Base-by-base conservation (phyloP, 148 eudicot species). In the Vaccinium myrtillus region DNA sequence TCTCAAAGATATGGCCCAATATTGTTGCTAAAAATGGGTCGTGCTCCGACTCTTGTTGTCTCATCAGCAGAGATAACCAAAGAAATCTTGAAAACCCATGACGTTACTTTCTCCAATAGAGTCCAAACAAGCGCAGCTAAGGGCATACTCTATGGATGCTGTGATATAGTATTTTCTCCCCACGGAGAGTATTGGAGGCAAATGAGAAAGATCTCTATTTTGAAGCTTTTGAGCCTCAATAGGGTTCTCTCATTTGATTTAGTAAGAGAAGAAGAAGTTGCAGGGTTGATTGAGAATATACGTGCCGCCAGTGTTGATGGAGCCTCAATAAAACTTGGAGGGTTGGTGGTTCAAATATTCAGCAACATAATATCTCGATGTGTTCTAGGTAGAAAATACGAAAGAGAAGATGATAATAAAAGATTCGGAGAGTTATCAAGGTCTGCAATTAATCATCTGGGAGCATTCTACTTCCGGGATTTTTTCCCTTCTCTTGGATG, bases 131-230 rank as follows among this genome's bases (percentile, higher is more conserved):
- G 73, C 56, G 83, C n/a, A 4, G 14, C 55, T 5, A 10, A 81
- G 46, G 21, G 2, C 27, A n/a, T 81, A 12, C 1, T 63, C 5
- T 63, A 61, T 23, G 74, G 83, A 21, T 19, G 55, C 55, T 13
- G 0, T 6, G 83, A 81, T 18, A 1, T 81, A 0, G 36, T 5
- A 0, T n/a, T 63, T 43, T 21, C 55, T 6, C 74, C 75, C 2
- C 14, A 63, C 2, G 55, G 75, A 1, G 83, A 81, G 36, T 81
- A 61, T 18, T 81, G 83, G 75, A 81, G n/a, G 8, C 54, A 39
- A 21, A 4, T 46, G 14, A 63, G 56, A 21, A 63, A 16, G 13
- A 43, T 81, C 5, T 46, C 43, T 15, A 75, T 65, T 6, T 8
- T 7, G 0, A 13, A 81, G 39, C 63, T 81, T 81, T 48, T 21